These are phyloP conservation scores for Stephania yunnanensis DNA, from an alignment of 164 flowering plant species.

Conservation along the genomic window DNA sequence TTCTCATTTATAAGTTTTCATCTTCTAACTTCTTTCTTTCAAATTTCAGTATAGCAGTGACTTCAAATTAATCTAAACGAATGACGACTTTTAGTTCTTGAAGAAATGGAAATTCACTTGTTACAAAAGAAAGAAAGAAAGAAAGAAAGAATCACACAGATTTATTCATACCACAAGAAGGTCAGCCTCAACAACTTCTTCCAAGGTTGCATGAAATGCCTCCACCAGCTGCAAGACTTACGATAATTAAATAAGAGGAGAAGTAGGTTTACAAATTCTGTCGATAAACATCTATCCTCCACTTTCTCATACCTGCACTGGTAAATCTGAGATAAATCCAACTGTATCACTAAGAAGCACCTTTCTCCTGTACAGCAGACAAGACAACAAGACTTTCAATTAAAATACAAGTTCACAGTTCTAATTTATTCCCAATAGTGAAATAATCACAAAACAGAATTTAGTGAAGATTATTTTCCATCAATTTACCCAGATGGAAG, in stretches of 20 bases:
- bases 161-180: conserved; percentile 73
- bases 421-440: neutral
- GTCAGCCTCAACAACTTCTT: conserved; percentile 96
- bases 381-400: conserved; percentile 4
- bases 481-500: conserved; percentile 91
- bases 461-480: neutral
- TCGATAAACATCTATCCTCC: neutral
- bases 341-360: conserved; percentile 94
- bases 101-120: neutral
- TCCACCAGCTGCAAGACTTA: conserved; percentile 61
- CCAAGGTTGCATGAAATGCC: conserved; percentile 97
- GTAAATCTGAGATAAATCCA: conserved; percentile 95
- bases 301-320: conserved; percentile 65
- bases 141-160: neutral
- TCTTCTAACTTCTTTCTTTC: neutral
- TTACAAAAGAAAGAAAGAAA: neutral
- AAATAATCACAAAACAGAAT: neutral
- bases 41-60: neutral
- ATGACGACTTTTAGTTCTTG: neutral
- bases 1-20: neutral
- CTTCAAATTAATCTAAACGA: neutral
- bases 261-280: neutral
- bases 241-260: conserved; percentile 4
- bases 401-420: neutral
- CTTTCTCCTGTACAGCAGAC: conserved; percentile 56